These are phyloP conservation scores for Rhynchospora pubera DNA, from an alignment of 176 grass and related monocot species.

Conservation along the genomic window DNA sequence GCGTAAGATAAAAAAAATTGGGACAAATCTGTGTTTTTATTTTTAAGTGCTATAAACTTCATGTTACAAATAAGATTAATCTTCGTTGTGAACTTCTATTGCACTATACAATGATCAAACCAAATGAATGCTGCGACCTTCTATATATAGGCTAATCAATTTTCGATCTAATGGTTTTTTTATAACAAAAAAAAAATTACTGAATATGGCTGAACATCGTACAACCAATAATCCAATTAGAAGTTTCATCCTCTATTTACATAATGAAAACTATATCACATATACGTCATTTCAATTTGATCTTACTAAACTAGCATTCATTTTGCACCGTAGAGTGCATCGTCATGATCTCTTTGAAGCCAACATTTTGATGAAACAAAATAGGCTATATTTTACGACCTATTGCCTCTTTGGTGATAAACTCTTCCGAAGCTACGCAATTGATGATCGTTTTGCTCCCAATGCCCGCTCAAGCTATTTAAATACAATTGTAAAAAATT, in stretches of 20 bases:
- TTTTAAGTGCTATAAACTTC: too few relatives aligned
- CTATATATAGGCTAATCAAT: neutral
- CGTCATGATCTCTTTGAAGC: neutral
- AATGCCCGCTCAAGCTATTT: conserved; percentile 79
- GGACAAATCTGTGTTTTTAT: too few relatives aligned
- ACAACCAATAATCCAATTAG: neutral
- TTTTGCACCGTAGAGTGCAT: neutral
- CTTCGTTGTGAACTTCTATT: too few relatives aligned
- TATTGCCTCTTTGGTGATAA: conserved; percentile 30
- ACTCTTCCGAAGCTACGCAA: conserved; percentile 50
- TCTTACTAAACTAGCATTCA: conserved; percentile 7
- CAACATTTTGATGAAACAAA: neutral
- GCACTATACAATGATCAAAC: neutral
- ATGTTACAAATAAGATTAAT: too few relatives aligned
- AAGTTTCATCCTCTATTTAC: neutral
- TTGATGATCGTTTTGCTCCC: conserved; percentile 66
- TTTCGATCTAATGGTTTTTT: neutral
- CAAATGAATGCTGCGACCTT: neutral
- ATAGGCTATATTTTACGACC: conserved; percentile 24
- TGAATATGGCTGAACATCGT: neutral
- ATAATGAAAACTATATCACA: neutral
- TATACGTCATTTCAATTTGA: neutral
- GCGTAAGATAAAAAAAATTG: too few relatives aligned
- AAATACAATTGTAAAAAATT: conserved; percentile 12
- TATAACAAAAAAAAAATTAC: neutral